Evolutionary conservation across 2,329 filamentous ascomycete genomes (phyloP).

Genomic region (Fusarium beomiforme): DNA sequence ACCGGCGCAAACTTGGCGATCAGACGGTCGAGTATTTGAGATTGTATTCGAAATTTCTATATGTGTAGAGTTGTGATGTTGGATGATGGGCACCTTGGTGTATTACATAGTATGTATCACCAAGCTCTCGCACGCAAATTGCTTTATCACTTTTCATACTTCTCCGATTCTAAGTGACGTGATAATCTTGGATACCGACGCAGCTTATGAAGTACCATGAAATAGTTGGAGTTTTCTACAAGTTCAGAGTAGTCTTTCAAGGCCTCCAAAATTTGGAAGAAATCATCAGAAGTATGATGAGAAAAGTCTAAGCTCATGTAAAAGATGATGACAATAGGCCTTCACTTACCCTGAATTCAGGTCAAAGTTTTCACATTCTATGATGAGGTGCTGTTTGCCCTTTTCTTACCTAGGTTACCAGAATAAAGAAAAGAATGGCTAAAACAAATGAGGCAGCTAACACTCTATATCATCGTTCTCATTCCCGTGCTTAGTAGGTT

Average conservation of each 20-base stretch:
- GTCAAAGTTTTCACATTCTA: too few species aligned
- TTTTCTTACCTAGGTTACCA: neutral
- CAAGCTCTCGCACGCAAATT: neutral
- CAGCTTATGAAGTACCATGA: too few species aligned
- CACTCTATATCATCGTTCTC: too few species aligned
- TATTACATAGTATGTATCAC: neutral
- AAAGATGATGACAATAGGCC: too few species aligned
- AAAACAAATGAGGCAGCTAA: too few species aligned
- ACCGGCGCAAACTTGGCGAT: slow-evolving; percentile 30
- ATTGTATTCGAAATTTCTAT: slow-evolving; percentile 28
- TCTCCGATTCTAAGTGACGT: neutral
- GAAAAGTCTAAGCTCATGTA: too few species aligned
- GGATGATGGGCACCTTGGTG: neutral
- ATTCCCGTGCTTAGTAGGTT: neutral
- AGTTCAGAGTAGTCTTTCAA: too few species aligned
- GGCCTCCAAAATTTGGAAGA: too few species aligned
- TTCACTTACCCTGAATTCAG: too few species aligned
- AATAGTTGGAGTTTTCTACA: too few species aligned
- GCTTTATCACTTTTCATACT: neutral
- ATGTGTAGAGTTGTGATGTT: slow-evolving; percentile 21
- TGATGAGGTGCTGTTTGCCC: neutral
- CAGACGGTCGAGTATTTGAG: slow-evolving; percentile 27
- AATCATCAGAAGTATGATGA: too few species aligned
- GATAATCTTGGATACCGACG: neutral
- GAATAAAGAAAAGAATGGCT: neutral